These are phyloP conservation scores for Naganishia albida DNA, from an alignment of 1,284 basidiomycete genomes.

Conservation along the genomic window DNA sequence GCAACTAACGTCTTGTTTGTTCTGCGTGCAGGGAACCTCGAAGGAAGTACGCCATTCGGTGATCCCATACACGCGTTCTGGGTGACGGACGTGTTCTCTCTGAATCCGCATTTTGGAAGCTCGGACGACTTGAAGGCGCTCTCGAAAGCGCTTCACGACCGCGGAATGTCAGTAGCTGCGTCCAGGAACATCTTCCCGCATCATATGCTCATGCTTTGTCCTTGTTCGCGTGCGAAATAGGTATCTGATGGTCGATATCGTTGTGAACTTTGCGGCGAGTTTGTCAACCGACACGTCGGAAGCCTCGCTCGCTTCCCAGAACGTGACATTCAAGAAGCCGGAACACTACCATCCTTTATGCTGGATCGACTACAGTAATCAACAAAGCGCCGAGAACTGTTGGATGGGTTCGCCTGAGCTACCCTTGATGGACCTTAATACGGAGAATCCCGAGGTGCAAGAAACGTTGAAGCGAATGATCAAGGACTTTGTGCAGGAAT, in stretches of 20 bases:
- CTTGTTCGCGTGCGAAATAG: slow-evolving; percentile 41
- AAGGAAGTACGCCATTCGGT: slow-evolving; percentile 67
- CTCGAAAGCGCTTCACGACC: slow-evolving; percentile 64
- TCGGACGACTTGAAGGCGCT: slow-evolving; percentile 68
- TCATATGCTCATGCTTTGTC: not conserved
- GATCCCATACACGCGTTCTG: slow-evolving; percentile 66
- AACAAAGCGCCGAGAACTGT: slow-evolving; percentile 61
- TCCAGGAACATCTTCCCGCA: not conserved
- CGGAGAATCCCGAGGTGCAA: slow-evolving; percentile 64
- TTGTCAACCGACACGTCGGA: slow-evolving; percentile 17
- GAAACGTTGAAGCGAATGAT: slow-evolving; percentile 66
- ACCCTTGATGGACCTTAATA: slow-evolving; percentile 71
- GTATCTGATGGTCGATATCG: slow-evolving; percentile 77
- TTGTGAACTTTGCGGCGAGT: slow-evolving; percentile 59
- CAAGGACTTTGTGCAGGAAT: slow-evolving; percentile 62
- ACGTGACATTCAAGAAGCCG: slow-evolving; percentile 28
- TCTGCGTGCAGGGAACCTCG: slow-evolving; percentile 56
- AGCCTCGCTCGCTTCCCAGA: not conserved
- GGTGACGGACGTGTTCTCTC: slow-evolving; percentile 62
- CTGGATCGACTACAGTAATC: slow-evolving; percentile 64
- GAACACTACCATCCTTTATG: slow-evolving; percentile 65
- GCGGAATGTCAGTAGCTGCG: slow-evolving; percentile 62
- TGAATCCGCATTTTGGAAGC: slow-evolving; percentile 70
- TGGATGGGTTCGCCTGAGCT: slow-evolving; percentile 72
- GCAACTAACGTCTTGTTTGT: too few relatives aligned